phyloP scores from a whole-genome alignment of 305 asterid species.

The Fraxinus latifolia region DNA sequence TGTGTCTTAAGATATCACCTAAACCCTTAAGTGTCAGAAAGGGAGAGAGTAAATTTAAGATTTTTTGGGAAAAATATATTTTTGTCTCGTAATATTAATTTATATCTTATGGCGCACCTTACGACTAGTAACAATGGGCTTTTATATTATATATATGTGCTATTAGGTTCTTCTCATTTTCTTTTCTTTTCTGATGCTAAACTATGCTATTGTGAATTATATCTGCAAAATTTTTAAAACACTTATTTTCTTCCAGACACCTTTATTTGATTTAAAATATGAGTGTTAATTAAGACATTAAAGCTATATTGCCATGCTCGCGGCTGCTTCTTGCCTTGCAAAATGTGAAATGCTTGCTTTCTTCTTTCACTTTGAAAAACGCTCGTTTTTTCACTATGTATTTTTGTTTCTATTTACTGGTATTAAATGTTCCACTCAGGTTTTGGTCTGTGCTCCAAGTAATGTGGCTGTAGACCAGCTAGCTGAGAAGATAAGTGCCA shows the following conservation, averaged over 20 bases:
- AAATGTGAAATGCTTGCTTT: conserved; percentile 12
- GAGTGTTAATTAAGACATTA: not conserved
- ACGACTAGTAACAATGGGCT: not conserved
- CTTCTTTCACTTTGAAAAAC: conserved; percentile 2
- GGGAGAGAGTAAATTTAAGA: not conserved
- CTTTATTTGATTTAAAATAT: not conserved
- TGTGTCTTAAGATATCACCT: not conserved
- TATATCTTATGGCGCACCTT: not conserved
- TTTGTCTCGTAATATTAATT: not conserved
- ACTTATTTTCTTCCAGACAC: not conserved
- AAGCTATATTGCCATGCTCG: not conserved
- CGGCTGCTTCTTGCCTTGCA: not conserved
- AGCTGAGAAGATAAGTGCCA: conserved; percentile 98
- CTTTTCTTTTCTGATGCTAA: not conserved
- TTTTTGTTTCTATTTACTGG: conserved; percentile 16
- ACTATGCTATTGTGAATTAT: not conserved
- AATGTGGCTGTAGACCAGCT: conserved; percentile 99
- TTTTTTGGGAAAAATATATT: not conserved
- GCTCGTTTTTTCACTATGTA: not conserved
- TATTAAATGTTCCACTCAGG: conserved; percentile 45
- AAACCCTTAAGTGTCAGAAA: not conserved
- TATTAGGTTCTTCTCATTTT: not conserved
- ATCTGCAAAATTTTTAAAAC: not conserved
- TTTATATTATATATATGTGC: not conserved
- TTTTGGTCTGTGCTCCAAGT: conserved; percentile 99